These are phyloP conservation scores for Inga leiocalycina DNA, from an alignment of 306 rosid species.

Conservation along the genomic window DNA sequence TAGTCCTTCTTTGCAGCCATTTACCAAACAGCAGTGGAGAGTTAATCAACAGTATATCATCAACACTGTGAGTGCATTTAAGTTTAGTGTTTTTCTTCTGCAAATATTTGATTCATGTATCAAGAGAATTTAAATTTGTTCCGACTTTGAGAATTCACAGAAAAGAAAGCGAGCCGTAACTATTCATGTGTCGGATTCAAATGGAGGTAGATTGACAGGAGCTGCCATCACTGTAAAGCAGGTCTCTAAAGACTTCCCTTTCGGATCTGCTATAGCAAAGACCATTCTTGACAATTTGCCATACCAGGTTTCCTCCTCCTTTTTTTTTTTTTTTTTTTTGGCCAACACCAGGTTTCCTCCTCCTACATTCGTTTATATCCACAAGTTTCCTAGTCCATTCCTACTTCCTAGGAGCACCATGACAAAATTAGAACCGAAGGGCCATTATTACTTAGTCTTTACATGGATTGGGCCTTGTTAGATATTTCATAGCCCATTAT, in stretches of 20 bases:
- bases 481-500: neutral
- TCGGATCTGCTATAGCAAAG: conserved; percentile 90
- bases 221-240: conserved; percentile 55
- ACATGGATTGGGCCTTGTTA: neutral
- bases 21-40: conserved; percentile 69
- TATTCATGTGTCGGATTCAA: conserved; percentile 65
- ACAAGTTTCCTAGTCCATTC: neutral
- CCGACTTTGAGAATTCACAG: conserved; percentile 38
- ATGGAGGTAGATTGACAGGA: conserved; percentile 65
- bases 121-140: neutral
- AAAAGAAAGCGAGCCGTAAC: conserved; percentile 76
- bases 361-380: neutral
- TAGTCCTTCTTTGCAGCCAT: conserved; percentile 78
- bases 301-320: conserved; percentile 61
- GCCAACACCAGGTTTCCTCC: conserved; percentile 71
- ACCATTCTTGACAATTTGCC: conserved; percentile 77
- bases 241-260: conserved; percentile 75
- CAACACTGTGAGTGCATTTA: conserved; percentile 54
- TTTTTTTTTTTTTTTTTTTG: too few species aligned
- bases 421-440: neutral
- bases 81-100: neutral
- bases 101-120: neutral
- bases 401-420: neutral
- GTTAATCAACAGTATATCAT: conserved; percentile 67
- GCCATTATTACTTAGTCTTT: neutral